A percentile compares a stretch with the other conserved stretches of the same genome.
Conservation (phyloP, 208 protist species). For the Trypanosoma caninum region DNA sequence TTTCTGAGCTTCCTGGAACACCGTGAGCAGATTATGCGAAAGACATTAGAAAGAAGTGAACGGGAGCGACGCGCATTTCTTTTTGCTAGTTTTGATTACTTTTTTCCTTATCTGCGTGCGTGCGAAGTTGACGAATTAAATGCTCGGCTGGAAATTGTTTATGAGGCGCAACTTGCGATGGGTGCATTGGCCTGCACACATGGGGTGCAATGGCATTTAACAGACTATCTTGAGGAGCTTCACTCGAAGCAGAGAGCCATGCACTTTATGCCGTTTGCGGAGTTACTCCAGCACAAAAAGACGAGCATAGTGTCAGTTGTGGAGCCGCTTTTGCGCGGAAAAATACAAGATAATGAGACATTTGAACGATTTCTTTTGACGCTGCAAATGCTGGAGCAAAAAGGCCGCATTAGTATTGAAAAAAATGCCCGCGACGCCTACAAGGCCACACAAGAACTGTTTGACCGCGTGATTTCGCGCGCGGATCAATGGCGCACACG, state of each 20-base stretch:
- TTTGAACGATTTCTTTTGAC: slow-evolving; percentile 9
- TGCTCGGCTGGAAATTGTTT: slow-evolving; percentile 38
- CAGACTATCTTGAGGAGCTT: slow-evolving; percentile 30
- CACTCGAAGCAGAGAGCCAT: slow-evolving; percentile 26
- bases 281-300: slow-evolving; percentile 19
- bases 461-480: slow-evolving; percentile 27
- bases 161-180: slow-evolving; percentile 32
- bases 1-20: background rate
- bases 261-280: slow-evolving; percentile 24
- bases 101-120: slow-evolving; percentile 19
- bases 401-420: slow-evolving; percentile 19
- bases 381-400: slow-evolving; percentile 14
- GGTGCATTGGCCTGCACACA: slow-evolving; percentile 23
- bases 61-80: slow-evolving; percentile 24
- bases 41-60: slow-evolving; percentile 9
- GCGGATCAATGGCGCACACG: slow-evolving; percentile 24
- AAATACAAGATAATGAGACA: slow-evolving; percentile 20
- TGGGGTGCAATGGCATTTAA: slow-evolving; percentile 19
- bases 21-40: slow-evolving; percentile 13
- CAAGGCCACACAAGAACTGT: slow-evolving; percentile 12
- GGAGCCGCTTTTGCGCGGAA: slow-evolving; percentile 29
- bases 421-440: slow-evolving; percentile 9
- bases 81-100: slow-evolving; percentile 21
- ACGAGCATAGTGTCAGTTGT: slow-evolving; percentile 20
- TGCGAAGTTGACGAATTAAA: slow-evolving; percentile 44